Conservation (phyloP, 169 alveolate species). For the Plasmodium sp. region DNA sequence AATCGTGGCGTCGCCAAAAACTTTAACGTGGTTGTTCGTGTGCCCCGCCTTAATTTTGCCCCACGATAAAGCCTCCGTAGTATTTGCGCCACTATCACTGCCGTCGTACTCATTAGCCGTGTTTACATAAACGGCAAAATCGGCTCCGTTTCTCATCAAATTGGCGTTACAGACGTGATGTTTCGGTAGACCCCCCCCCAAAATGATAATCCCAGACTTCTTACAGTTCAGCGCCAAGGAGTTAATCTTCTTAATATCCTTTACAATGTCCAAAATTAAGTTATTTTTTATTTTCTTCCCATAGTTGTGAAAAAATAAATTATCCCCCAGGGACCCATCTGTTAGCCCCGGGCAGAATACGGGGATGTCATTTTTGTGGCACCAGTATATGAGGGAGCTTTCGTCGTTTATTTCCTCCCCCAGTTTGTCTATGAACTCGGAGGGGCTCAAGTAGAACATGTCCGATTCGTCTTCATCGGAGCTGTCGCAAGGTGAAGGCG, state of each 20-base stretch:
- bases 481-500: not conserved
- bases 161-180: slow-evolving; percentile 99
- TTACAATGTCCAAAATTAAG: slow-evolving; percentile 94
- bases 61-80: slow-evolving; percentile 99
- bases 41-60: slow-evolving; percentile 96
- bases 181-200: slow-evolving; percentile 99
- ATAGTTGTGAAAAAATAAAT: slow-evolving; percentile 92
- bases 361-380: slow-evolving; percentile 98
- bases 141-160: slow-evolving; percentile 99
- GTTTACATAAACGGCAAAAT: slow-evolving; percentile 97
- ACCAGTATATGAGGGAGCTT: slow-evolving; percentile 97
- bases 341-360: slow-evolving; percentile 99
- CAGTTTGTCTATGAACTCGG: slow-evolving; percentile 91
- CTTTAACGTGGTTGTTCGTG: slow-evolving; percentile 96
- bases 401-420: slow-evolving; percentile 97
- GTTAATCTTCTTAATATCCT: slow-evolving; percentile 95
- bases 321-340: slow-evolving; percentile 99
- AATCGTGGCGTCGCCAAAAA: slow-evolving; percentile 96
- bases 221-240: slow-evolving; percentile 93
- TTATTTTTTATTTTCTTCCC: slow-evolving; percentile 80
- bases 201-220: slow-evolving; percentile 96
- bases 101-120: slow-evolving; percentile 99
- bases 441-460: slow-evolving; percentile 91
- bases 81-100: slow-evolving; percentile 99
- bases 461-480: slow-evolving; percentile 83